These are phyloP conservation scores for Candida succiphila DNA, from an alignment of 805 yeast genomes.

Conservation along the genomic window DNA sequence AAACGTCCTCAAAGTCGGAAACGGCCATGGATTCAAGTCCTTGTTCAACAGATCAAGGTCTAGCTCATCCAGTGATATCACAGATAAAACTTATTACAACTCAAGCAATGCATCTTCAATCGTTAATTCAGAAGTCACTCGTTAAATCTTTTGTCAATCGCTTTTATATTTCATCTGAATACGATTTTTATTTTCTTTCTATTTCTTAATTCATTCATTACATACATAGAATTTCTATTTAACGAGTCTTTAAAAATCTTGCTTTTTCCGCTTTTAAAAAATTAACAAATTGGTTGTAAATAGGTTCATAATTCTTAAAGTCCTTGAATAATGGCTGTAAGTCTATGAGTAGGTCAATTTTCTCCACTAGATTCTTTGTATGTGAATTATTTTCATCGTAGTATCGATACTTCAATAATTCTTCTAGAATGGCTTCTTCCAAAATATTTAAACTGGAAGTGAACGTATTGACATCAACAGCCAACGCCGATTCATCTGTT, in stretches of 20 bases:
- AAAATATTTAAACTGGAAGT: constrained; percentile 32
- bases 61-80: constrained; percentile 9
- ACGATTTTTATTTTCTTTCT: neutral
- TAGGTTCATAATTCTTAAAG: constrained; percentile 37
- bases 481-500: constrained; percentile 1
- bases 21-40: constrained; percentile 3
- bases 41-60: constrained; percentile 9
- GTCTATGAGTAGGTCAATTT: constrained; percentile 36
- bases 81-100: constrained; percentile 9
- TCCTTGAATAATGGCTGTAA: constrained; percentile 45
- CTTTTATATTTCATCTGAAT: neutral
- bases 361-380: constrained; percentile 27
- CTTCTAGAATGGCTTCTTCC: constrained; percentile 33
- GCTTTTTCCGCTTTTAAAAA: constrained; percentile 28
- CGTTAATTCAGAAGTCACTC: no score
- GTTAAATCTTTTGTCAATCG: neutral
- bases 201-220: no score
- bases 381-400: neutral
- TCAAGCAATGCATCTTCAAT: neutral
- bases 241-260: constrained; percentile 9
- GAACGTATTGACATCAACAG: constrained; percentile 17
- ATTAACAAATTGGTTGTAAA: constrained; percentile 39
- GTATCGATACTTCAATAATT: constrained; percentile 23
- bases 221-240: no score
- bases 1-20: constrained; percentile 8